phyloP scores from a whole-genome alignment of 495 filamentous ascomycete genomes.

The Aspergillus conjunctus region DNA sequence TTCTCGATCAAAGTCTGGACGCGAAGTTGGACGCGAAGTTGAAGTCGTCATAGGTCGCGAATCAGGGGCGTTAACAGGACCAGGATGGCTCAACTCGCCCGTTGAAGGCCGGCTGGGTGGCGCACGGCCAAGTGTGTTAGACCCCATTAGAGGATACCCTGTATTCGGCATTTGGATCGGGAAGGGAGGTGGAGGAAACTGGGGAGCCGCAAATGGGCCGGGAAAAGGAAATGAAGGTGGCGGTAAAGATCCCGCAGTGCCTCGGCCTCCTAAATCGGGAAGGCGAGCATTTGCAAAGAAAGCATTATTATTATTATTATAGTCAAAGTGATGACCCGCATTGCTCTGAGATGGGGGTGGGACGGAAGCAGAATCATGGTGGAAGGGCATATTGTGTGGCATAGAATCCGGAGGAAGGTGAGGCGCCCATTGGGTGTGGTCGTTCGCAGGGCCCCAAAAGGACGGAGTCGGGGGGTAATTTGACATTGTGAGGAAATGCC shows the following conservation, averaged over 20 bases:
- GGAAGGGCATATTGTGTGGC: constrained; percentile 26
- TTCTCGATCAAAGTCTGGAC: constrained; percentile 49
- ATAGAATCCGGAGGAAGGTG: constrained; percentile 26
- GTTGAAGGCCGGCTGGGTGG: constrained; percentile 13
- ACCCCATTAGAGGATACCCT: constrained; percentile 25
- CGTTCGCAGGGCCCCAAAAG: constrained; percentile 46
- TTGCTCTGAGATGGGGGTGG: constrained; percentile 17
- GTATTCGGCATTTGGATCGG: constrained; percentile 31
- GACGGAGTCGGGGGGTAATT: constrained; percentile 56
- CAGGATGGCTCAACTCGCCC: constrained; percentile 11
- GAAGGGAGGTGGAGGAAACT: constrained; percentile 31
- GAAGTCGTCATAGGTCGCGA: constrained; percentile 12
- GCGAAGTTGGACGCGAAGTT: constrained; percentile 6
- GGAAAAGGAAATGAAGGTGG: constrained; percentile 39
- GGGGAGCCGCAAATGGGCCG: constrained; percentile 31
- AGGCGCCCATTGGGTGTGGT: constrained; percentile 40
- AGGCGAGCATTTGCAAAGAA: constrained; percentile 36
- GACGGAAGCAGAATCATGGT: constrained; percentile 20
- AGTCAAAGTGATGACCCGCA: constrained; percentile 21
- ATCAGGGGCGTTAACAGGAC: constrained; percentile 4
- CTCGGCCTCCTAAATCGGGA: constrained; percentile 27
- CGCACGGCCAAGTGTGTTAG: constrained; percentile 22
- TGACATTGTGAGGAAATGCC: constrained; percentile 47
- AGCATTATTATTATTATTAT: constrained; percentile 25
- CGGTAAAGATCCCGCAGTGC: constrained; percentile 27